Evolutionary conservation across 441 rosid genomes (phyloP), one percentile per base, ranked within the genome.

Genomic region (Erodium chrysanthum): DNA sequence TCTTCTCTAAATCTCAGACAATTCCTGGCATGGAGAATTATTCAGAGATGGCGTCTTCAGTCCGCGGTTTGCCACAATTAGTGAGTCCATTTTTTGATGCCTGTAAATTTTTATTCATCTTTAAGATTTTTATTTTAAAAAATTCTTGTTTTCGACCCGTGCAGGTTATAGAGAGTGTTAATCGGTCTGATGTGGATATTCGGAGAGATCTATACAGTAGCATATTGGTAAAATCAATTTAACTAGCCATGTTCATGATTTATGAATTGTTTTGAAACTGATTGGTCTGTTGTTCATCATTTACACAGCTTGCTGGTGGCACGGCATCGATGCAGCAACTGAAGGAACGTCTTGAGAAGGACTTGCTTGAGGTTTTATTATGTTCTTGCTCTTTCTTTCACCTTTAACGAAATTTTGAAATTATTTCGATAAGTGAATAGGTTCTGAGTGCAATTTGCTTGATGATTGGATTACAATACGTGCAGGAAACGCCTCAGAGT

Each of bases 251-350:
- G n/a, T n/a, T n/a, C n/a, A n/a, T n/a, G n/a, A 21, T 20, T 68
- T 17, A 50, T 67, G 63, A 44, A 54, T 14, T 40, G 5, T 64
- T 31, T 68, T 52, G 25, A 54, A n/a, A 48, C 73, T 12, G 5
- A 35, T n/a, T 33, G 21, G 72, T 67, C 7, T 74, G 33, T 68
- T 78, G 23, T 46, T 59, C 66, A 37, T 62, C 48, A 69, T 71
- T n/a, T n/a, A n/a, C n/a, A 37, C 71, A 95, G 99, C 96, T 95
- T 82, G 90, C 98, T 68, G 99, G 99, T 71, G 99, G 99, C 73
- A 95, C 99, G 59, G 95, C 99, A 77, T 92, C 99, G 35, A 95
- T 95, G 98, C 99, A 95, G 77, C 99, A 95, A 77, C 72, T 92
- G 82, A 95, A 95, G 88, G 99, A 95, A 76, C 96, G 99, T 29